A percentile compares a stretch with the other conserved stretches of the same genome.
phyloP scores from a whole-genome alignment of 345 rosid genomes.

The Ailanthus altissimus region DNA sequence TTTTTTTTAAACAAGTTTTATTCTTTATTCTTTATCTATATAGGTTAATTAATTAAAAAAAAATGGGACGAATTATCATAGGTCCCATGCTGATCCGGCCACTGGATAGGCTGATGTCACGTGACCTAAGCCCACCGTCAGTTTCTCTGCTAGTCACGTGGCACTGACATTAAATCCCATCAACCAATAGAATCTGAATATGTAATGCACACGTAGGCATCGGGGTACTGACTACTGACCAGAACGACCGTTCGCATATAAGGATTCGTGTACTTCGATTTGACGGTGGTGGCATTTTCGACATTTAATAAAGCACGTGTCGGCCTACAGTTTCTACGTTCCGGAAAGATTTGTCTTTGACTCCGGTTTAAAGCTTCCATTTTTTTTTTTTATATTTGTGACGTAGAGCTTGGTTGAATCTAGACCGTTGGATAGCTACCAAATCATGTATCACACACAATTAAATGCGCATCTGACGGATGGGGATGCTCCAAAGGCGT shows the following conservation, averaged over 20 bases:
- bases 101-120: slow-evolving; percentile 34
- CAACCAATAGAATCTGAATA: background rate
- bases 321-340: background rate
- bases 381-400: background rate
- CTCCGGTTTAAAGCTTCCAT: background rate
- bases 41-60: too few relatives aligned
- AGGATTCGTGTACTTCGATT: slow-evolving; percentile 28
- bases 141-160: slow-evolving; percentile 27
- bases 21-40: too few relatives aligned
- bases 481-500: slow-evolving; percentile 14
- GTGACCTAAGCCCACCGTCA: slow-evolving; percentile 30
- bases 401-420: background rate
- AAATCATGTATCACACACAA: background rate
- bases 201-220: background rate
- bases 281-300: slow-evolving; percentile 31
- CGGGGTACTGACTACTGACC: background rate
- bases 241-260: slow-evolving; percentile 19
- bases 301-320: slow-evolving; percentile 8
- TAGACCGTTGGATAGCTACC: slow-evolving; percentile 1
- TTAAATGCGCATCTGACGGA: slow-evolving; percentile 20
- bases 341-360: slow-evolving; percentile 23
- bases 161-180: background rate
- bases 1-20: too few relatives aligned
- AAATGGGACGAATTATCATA: too few relatives aligned
- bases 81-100: slow-evolving; percentile 8